Conservation (phyloP, 192 early-diverging fungal species). For the Irineochytrium annulatum region DNA sequence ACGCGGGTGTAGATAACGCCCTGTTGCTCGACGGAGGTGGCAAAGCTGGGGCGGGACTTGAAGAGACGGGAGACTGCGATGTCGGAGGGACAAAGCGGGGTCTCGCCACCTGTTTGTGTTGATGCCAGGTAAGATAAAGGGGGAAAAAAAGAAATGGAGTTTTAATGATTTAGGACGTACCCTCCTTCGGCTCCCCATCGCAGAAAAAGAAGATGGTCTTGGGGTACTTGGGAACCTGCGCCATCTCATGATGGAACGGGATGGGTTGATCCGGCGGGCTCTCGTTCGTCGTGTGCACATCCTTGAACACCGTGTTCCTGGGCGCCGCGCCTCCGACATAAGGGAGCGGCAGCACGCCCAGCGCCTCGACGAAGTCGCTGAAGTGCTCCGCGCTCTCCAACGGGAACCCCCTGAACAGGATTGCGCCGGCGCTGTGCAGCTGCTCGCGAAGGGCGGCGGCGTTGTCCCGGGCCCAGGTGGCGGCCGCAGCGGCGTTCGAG, state of each 20-base stretch:
- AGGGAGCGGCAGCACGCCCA: conserved; percentile 25
- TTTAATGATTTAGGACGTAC: not conserved
- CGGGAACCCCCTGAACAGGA: conserved; percentile 33
- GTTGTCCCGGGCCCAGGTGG: conserved; percentile 8
- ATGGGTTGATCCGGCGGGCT: conserved; percentile 32
- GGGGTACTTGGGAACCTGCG: conserved; percentile 32
- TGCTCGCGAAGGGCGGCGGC: not conserved
- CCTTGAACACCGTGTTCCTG: conserved; percentile 27
- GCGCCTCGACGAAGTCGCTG: conserved; percentile 31
- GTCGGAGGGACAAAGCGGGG: conserved; percentile 28
- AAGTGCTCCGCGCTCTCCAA: conserved; percentile 22
- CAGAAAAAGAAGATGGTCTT: conserved; percentile 30
- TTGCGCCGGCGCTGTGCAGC: conserved; percentile 21
- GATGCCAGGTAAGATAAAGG: too few relatives aligned
- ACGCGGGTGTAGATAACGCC: conserved; percentile 34
- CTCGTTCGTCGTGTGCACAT: conserved; percentile 26
- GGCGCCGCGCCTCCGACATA: conserved; percentile 38
- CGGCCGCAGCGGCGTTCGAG: not conserved
- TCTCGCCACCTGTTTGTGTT: conserved; percentile 34
- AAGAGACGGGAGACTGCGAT: conserved; percentile 23
- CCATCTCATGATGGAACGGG: conserved; percentile 34
- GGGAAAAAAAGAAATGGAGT: too few relatives aligned
- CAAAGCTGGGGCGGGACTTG: conserved; percentile 21
- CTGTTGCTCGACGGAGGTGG: conserved; percentile 17
- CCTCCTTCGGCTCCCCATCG: conserved; percentile 14